Evolutionary conservation across 106 monocot genomes (phyloP).

Genomic region (Cymbidium sinense): DNA sequence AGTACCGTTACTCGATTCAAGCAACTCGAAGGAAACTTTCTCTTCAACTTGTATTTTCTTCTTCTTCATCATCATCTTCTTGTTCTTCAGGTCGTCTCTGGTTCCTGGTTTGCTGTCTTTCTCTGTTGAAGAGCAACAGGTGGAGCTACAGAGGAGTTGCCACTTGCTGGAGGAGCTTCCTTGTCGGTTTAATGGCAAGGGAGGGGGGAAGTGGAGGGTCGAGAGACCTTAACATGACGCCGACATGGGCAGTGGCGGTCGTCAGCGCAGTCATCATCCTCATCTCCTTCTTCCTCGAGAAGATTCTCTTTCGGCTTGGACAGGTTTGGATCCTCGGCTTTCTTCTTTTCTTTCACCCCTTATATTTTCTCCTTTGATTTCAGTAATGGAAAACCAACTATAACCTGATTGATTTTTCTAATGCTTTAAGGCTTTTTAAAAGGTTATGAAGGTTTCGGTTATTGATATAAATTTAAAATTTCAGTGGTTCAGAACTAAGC

Average conservation of each 20-base stretch:
- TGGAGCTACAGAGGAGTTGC: not conserved
- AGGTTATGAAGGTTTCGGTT: not conserved
- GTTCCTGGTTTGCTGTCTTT: not conserved
- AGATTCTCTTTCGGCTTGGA: slow-evolving; percentile 54
- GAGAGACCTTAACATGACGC: slow-evolving; percentile 51
- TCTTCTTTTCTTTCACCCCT: not conserved
- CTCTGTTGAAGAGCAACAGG: not conserved
- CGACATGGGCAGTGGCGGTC: slow-evolving; percentile 78
- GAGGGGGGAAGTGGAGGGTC: slow-evolving; percentile 24
- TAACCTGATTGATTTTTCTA: not conserved
- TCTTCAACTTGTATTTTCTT: no score
- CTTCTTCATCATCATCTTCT: not conserved
- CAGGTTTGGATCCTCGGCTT: slow-evolving; percentile 22
- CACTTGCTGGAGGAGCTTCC: not conserved
- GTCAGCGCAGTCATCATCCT: slow-evolving; percentile 57
- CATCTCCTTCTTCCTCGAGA: slow-evolving; percentile 56
- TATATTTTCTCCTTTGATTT: not conserved
- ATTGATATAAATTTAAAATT: slow-evolving; percentile 5
- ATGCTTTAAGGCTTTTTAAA: not conserved
- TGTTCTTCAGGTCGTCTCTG: not conserved
- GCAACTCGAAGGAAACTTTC: not conserved
- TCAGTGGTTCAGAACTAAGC: slow-evolving; percentile 54
- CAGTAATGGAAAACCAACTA: not conserved
- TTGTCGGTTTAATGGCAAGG: slow-evolving; percentile 3
- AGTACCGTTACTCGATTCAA: no score